These are phyloP conservation scores for Hamigera avellanea DNA, from an alignment of 495 filamentous ascomycete species.

Conservation along the genomic window DNA sequence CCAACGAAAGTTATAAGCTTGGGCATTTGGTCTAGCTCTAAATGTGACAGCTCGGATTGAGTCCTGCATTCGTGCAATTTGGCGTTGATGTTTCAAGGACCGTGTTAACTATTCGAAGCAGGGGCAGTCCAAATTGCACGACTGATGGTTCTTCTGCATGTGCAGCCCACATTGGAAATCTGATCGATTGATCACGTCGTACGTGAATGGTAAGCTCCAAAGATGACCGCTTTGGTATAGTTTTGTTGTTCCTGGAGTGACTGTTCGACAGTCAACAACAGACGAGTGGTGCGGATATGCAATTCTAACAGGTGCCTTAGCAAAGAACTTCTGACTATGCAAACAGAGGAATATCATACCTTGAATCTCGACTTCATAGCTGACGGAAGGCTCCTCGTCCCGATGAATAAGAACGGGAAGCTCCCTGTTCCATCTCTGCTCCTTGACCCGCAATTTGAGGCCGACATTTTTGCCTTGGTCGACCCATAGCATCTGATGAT, in stretches of 20 bases:
- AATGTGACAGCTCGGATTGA: too few species aligned
- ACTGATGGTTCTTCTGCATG: too few species aligned
- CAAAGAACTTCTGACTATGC: too few species aligned
- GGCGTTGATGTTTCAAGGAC: too few species aligned
- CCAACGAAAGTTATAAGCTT: too few species aligned
- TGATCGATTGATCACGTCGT: neutral
- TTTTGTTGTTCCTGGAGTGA: constrained; percentile 41
- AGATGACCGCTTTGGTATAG: constrained; percentile 43
- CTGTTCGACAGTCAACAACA: constrained; percentile 47
- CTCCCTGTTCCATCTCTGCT: constrained; percentile 16
- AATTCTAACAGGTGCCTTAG: constrained; percentile 32
- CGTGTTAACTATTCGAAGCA: too few species aligned
- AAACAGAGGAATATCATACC: constrained; percentile 23
- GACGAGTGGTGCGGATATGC: constrained; percentile 44
- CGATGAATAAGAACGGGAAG: constrained; percentile 32
- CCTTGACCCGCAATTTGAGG: constrained; percentile 41
- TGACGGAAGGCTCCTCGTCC: constrained; percentile 47
- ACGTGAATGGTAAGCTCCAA: constrained; percentile 4
- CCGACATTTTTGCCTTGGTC: constrained; percentile 43
- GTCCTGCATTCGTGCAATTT: too few species aligned
- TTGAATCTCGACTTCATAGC: constrained; percentile 48
- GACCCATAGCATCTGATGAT: constrained; percentile 42
- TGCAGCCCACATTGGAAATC: too few species aligned
- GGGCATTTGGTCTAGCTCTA: too few species aligned
- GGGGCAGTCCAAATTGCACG: too few species aligned